Base-by-base conservation (phyloP, 768 basidiomycete species). In the Suillus sp. region DNA sequence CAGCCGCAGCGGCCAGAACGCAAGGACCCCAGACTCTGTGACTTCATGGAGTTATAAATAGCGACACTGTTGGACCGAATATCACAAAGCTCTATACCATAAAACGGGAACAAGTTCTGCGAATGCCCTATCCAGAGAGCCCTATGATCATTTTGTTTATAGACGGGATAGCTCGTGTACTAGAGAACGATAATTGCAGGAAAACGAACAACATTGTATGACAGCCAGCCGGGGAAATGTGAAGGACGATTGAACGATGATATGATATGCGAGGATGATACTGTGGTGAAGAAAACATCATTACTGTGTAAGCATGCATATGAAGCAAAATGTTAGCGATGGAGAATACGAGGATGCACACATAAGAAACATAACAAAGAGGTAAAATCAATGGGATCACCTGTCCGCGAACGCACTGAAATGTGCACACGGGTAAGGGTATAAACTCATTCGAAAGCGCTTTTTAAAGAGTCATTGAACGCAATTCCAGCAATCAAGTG, bases 261-360 rank as follows among this genome's bases (percentile, higher is more conserved):
- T 27, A 57, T 27, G 56, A 40, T 57, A 57, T 57, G 56, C 56
- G 56, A 57, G 56, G 56, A 57, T 57, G 56, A 40, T 57, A 40
- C 38, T 57, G 56, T 38, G 10, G 8, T 57, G 56, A 27, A 30
- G 38, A 57, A 57, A 40, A 40, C 38, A 27, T 40, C 40, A 57
- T 18, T 57, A 47, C 22, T 47, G 55, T 40, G 37, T 57, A 30
- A 38, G 27, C 18, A 27, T 57, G 56, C 37, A 38, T 57, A 40
- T 38, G 56, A 40, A 57, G 56, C 25, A 57, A 57, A 57, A 40
- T 57, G 37, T 57, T 57, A 35, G 56, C 25, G 38, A 57, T 27
- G 37, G 56, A 57, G 55, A 57, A 57, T 25, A 18, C 25, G 56
- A 38, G 25, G 37, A 57, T 20, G 40, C 37, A 27, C 37, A 56